A percentile compares a stretch with the other conserved stretches of the same genome.
phyloP scores from a whole-genome alignment of 1,139 yeast genomes.

The Trichomonascaceae sp. region DNA sequence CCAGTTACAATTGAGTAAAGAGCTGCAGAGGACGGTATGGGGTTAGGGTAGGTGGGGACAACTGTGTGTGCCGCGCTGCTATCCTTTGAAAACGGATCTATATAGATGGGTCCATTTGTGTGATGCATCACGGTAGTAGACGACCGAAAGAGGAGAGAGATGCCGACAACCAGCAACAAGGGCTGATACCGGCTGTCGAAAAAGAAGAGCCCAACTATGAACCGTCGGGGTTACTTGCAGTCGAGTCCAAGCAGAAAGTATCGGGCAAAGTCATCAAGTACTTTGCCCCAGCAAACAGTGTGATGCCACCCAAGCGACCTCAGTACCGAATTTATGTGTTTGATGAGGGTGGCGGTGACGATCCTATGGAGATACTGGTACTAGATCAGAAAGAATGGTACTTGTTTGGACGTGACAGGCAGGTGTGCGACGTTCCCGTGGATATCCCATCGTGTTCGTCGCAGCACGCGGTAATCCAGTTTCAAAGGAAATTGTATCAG shows the following conservation, averaged over 20 bases:
- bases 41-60: no score
- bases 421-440: conserved; percentile 33
- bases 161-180: no score
- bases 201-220: conserved; percentile 26
- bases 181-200: no score
- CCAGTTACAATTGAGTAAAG: no score
- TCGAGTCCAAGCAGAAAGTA: conserved; percentile 29
- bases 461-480: conserved; percentile 48
- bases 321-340: conserved; percentile 12
- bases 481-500: conserved; percentile 20
- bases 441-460: conserved; percentile 35
- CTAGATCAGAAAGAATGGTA: conserved; percentile 25
- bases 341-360: conserved; percentile 17
- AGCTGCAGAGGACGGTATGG: no score
- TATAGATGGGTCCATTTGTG: no score
- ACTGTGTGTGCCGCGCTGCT: no score
- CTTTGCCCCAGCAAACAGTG: conserved; percentile 32
- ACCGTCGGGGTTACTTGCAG: conserved; percentile 35
- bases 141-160: no score
- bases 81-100: no score
- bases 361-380: conserved; percentile 19
- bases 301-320: conserved; percentile 21
- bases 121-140: no score
- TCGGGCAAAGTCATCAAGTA: conserved; percentile 33
- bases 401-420: conserved; percentile 36